Evolutionary conservation across 1,284 basidiomycete species (phyloP).

Genomic region (Wallemia hederae): DNA sequence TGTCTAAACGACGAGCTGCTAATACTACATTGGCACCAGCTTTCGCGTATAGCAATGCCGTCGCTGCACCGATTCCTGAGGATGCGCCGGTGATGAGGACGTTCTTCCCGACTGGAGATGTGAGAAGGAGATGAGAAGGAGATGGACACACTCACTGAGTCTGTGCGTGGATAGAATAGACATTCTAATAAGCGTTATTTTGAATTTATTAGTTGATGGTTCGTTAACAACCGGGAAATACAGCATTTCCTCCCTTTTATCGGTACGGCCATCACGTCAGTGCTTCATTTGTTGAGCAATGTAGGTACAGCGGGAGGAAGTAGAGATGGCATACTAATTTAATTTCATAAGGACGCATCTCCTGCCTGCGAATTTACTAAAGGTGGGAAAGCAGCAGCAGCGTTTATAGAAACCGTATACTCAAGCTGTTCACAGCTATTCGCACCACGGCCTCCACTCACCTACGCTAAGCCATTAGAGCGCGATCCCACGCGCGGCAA

Average conservation of each 20-base stretch:
- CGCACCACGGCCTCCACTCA: conserved; percentile 59
- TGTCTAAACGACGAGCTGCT: conserved; percentile 16
- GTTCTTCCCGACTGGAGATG: conserved; percentile 33
- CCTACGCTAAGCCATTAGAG: conserved; percentile 53
- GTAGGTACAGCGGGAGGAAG: neutral
- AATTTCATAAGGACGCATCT: neutral
- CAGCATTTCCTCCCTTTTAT: neutral
- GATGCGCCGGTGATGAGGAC: conserved; percentile 64
- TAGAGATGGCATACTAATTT: neutral
- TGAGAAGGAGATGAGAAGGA: conserved; percentile 2
- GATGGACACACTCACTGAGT: neutral
- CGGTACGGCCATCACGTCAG: neutral
- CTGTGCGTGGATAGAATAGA: neutral
- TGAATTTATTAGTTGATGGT: neutral
- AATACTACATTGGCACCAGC: conserved; percentile 19
- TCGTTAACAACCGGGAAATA: neutral
- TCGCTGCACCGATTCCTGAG: conserved; percentile 56
- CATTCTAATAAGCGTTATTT: too few relatives aligned
- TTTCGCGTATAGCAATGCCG: conserved; percentile 50
- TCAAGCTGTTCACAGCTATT: conserved; percentile 83
- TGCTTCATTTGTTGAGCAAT: neutral
- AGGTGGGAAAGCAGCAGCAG: neutral
- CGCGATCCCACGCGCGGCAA: conserved; percentile 45
- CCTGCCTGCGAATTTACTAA: neutral
- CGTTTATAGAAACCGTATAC: conserved; percentile 11